Evolutionary conservation across 1,139 yeast species (phyloP), one percentile per base, ranked within the genome.

Genomic region (Casaregolazyma suthepensis): DNA sequence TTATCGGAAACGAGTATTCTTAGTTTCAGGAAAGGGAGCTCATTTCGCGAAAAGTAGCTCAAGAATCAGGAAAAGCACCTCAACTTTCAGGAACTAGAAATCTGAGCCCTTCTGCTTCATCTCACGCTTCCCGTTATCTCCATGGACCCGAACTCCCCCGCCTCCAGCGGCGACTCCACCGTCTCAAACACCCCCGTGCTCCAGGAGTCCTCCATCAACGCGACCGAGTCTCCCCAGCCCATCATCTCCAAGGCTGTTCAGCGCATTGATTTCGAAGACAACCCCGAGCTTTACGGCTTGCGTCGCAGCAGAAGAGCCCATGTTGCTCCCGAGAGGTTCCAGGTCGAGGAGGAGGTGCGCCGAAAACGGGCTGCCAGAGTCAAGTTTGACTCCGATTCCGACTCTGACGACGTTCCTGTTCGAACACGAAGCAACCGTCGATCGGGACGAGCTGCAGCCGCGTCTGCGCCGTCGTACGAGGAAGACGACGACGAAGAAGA

Each of bases 271-370:
- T 64, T 58, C 52, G 67, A 65, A 31, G 60, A 61, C 54, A 67
- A 89, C 68, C 98, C 99, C 1, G 96, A 89, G 69, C 78, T 93
- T 35, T 93, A 91, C 64, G 99, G 99, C 2, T 77, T 93, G 56
- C 81, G 98, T 67, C 79, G 98, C 63, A 87, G 96, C 37, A 84
- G 86, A 46, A 79, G 98, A 62, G 84, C 88, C 19, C 79, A 83
- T 60, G 70, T 70, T 17, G 75, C 77, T 3, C 68, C 71, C 1
- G 82, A 78, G 22, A 71, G 76, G 46, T 79, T 76, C 57, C 71
- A 70, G 10, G 71, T 74, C 38, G 76, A 71, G 22, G 75, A 71
- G 31, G 72, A 66, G n/a, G 68, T 66, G 12, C 53, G 57, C 23
- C 37, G 42, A 20, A 54, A 54, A 35, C 47, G 51, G 6, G 18